phyloP scores from a whole-genome alignment of 176 grass and related monocot species.

The Lolium rigidum region DNA sequence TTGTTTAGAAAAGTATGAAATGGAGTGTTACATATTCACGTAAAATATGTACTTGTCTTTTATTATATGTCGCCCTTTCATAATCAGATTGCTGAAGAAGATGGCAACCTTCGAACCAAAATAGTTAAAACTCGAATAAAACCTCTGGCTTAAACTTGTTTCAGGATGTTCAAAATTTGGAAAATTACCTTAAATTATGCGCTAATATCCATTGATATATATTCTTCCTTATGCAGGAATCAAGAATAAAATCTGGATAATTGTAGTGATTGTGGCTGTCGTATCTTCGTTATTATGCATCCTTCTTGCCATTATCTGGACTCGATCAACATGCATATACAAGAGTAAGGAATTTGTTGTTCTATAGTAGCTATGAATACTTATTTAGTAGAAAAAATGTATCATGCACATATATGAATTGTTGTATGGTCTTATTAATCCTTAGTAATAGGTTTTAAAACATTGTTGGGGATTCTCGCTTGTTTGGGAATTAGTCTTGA shows the following conservation, averaged over 20 bases:
- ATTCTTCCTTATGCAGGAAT: neutral
- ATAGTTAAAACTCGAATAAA: neutral
- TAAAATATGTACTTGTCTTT: neutral
- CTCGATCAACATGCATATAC: neutral
- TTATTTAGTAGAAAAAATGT: neutral
- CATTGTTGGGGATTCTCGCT: neutral
- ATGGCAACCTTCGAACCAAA: neutral
- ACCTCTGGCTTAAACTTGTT: neutral
- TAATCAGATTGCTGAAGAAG: neutral
- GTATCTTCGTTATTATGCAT: neutral
- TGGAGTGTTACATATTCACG: neutral
- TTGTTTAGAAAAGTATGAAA: neutral
- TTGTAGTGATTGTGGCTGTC: neutral
- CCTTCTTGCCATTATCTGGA: slow-evolving; percentile 12
- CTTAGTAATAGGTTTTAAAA: neutral
- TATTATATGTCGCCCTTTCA: neutral
- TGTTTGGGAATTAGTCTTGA: neutral
- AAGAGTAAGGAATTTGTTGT: neutral
- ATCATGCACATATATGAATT: neutral
- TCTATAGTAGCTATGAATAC: neutral
- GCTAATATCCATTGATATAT: neutral
- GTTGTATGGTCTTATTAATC: neutral
- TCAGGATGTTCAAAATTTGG: neutral
- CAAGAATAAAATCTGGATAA: neutral
- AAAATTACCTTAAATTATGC: neutral